Evolutionary conservation across 768 basidiomycete genomes (phyloP).

Genomic region (Amanita phalloides): DNA sequence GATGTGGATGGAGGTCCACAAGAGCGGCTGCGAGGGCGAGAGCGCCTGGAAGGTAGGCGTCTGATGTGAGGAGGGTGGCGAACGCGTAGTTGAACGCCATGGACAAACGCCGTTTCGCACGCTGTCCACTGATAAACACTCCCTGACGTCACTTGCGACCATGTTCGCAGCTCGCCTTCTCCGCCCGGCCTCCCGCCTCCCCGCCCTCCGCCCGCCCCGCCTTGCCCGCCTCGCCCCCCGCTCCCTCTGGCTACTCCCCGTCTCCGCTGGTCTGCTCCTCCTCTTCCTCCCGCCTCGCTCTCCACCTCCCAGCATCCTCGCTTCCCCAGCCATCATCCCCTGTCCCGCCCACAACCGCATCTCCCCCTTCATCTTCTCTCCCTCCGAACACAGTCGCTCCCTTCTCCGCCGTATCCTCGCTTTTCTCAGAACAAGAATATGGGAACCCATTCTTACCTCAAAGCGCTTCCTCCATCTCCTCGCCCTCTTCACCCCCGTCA

Average conservation of each 20-base stretch:
- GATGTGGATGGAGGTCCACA: constrained; percentile 59
- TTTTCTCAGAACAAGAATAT: constrained; percentile 47
- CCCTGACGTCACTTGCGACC: neutral
- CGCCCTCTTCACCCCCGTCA: constrained; percentile 78
- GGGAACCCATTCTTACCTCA: constrained; percentile 82
- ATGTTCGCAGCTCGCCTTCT: constrained; percentile 5
- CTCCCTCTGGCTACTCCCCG: constrained; percentile 39
- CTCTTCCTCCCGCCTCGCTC: constrained; percentile 34
- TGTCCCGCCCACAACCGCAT: constrained; percentile 16
- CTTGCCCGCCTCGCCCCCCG: constrained; percentile 7
- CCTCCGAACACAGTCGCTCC: constrained; percentile 48
- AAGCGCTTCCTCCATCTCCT: constrained; percentile 78
- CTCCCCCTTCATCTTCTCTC: constrained; percentile 45
- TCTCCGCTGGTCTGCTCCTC: constrained; percentile 43
- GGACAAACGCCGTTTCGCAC: constrained; percentile 4
- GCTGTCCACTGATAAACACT: neutral
- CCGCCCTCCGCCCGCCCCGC: constrained; percentile 1
- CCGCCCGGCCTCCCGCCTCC: constrained; percentile 3
- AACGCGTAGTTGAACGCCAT: constrained; percentile 51
- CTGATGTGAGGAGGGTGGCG: constrained; percentile 87
- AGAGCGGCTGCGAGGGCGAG: constrained; percentile 81
- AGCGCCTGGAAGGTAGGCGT: constrained; percentile 88
- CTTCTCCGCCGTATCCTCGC: constrained; percentile 30
- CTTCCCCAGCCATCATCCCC: constrained; percentile 36
- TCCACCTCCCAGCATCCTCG: constrained; percentile 36